Conservation (phyloP, 768 basidiomycete species). For the Suillus discolor region DNA sequence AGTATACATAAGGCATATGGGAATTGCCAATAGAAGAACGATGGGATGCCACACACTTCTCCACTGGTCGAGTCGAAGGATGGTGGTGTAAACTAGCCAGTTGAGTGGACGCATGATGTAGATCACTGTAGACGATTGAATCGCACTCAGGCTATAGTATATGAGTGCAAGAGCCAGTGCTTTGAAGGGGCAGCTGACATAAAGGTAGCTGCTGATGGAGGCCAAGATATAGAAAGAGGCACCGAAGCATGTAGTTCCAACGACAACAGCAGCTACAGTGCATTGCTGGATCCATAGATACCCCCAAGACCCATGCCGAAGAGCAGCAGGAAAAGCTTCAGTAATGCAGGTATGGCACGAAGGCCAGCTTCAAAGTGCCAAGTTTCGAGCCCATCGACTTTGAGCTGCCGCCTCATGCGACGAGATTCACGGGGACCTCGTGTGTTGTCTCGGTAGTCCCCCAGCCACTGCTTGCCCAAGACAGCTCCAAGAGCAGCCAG, state of each 20-base stretch:
- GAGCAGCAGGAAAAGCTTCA: constrained; percentile 16
- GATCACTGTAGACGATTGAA: not conserved
- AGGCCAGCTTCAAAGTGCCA: constrained; percentile 12
- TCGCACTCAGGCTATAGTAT: not conserved
- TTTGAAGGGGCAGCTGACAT: not conserved
- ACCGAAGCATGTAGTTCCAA: not conserved
- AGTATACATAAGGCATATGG: too few species aligned
- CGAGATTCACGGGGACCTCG: too few species aligned
- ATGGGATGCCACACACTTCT: too few species aligned
- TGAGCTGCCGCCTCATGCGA: too few species aligned
- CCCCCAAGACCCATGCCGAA: constrained; percentile 12
- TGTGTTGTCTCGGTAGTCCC: too few species aligned
- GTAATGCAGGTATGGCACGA: constrained; percentile 9
- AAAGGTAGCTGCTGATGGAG: not conserved
- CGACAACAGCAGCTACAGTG: constrained; percentile 3
- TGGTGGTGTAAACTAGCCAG: too few species aligned
- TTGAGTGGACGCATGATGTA: too few species aligned
- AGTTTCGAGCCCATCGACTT: too few species aligned
- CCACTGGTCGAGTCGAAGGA: too few species aligned
- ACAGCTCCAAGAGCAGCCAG: constrained; percentile 17
- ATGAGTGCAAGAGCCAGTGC: not conserved
- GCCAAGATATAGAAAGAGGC: not conserved
- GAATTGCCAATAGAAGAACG: too few species aligned
- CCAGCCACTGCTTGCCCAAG: constrained; percentile 16
- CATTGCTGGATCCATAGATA: constrained; percentile 7